Base-by-base conservation (phyloP, 2,329 filamentous ascomycete species). In the Dryadomyces quercivorus region DNA sequence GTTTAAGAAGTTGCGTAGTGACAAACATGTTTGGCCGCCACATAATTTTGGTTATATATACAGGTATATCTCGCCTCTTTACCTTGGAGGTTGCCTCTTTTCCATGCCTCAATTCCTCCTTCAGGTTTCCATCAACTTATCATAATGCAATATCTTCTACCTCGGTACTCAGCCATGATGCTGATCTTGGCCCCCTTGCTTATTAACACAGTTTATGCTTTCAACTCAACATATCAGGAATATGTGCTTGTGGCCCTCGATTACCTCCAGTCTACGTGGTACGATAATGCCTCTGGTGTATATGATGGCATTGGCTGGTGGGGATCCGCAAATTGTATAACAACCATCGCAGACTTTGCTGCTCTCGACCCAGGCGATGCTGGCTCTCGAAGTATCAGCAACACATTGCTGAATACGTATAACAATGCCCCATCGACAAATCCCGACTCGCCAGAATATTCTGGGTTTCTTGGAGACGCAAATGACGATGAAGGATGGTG, bases 281-380 rank as follows among this genome's bases (percentile, higher is more conserved):
- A 86, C 64, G 76, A 83, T 61, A 56, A 66, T 4, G 61, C 63
- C 5, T 80, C 73, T 1, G 84, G 85, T 4, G 69, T 86, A 9
- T 88, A 81, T 80, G 67, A 78, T 51, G 76, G 75, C 0, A 74
- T 75, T 8, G 75, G 75, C 16, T 88, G 85, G 85, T 88, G 85
- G 85, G 85, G 86, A 61, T 76, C 76, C 51, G 85, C 77, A 43
- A 88, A 86, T 62, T 75, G 75, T 55, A 69, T 88, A 55, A 85
- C 81, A 0, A 75, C 74, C 2, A 65, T 87, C 16, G 76, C 75
- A 51, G 78, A 86, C 62, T 76, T 75, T 62, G 66, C 70, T 5
- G 54, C 58, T 10, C 58, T 72, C 12, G 64, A 68, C 36, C 61
- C 64, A 1, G 56, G 61, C 9, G 63, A 65, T 36, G 69, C 70